Base-by-base conservation (phyloP, 2,329 filamentous ascomycete species). In the Gremmenia infestans region DNA sequence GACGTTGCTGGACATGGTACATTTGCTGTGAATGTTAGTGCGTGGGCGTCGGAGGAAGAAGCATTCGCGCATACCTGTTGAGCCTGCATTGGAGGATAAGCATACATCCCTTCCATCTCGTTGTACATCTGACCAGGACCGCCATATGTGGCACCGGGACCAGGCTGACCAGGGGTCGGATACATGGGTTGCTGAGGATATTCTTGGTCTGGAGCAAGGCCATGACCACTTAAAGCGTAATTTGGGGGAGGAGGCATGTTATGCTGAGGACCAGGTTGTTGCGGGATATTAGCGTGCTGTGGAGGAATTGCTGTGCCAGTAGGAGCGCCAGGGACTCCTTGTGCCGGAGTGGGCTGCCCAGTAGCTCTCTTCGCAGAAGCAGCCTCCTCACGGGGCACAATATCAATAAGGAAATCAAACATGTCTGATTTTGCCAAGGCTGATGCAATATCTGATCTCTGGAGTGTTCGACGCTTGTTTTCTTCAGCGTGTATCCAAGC, bases 341-440 rank as follows among this genome's bases (percentile, higher is more conserved):
- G 63, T 67, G 70, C 61, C 66, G 72, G 61, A 67, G 74, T 59
- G 70, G 73, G 74, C 72, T 37, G 75, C 49, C 74, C 68, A 47
- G 68, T 79, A 6, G 85, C 79, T 62, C 92, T 81, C 76, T 96
- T 97, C 42, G 91, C 83, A 70, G 88, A 85, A 9, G 89, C 82
- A 37, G 93, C 91, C 72, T 99, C 94, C 72, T 99, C 94, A 52
- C 94, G 87, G 3, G 94, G 94, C 5, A 99, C 94, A 60, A 99
- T 99, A 70, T 99, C 94, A 71, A 99, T 99, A 57, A 99, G 80
- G 75, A 99, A 99, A 76, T 99, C 94, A 72, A 99, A 99, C 94
- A 99, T 99, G 76, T 99, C 94, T 22, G 91, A 97, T 75, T 99
- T 99, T 58, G 91, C 89, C 23, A 99, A 80, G 14, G 94, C 94